Base-by-base conservation (phyloP, 2,329 filamentous ascomycete species). In the Exophiala lecanii-corni region DNA sequence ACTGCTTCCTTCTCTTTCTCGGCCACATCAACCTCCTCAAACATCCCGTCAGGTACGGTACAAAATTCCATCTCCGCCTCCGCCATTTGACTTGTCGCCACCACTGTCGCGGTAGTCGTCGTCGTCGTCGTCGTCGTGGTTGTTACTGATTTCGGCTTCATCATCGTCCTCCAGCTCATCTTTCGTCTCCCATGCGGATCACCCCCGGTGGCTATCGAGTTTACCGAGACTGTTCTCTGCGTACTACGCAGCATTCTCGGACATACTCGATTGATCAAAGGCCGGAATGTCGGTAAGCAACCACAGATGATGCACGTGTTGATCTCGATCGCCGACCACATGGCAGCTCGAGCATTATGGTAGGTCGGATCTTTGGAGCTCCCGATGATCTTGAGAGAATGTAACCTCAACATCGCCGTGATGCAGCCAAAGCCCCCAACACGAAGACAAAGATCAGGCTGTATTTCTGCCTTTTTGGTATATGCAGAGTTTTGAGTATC, bases 361-460 rank as follows among this genome's bases (percentile, higher is more conserved):
- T 57, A 66, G 12, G 62, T 65, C 5, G 59, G 47, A 47, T 66
- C 62, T 9, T 41, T 32, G 15, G 61, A 62, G 13, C 53, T 57
- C 30, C 71, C 62, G 62, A 71, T 70, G 25, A 57, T 41, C 3
- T 67, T 68, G 43, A 72, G 64, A 28, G 64, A 70, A 17, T 66
- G 69, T 39, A 72, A 69, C 41, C 70, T 65, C 31, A 72, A 63
- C 41, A 72, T 70, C 5, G 67, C 70, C 9, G 69, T 70, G 26
- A 71, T 53, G 43, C 69, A 72, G 31, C 68, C 47, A 73, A 72
- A 9, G 76, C 63, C 15, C 75, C 75, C 12, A 74, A 59, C 7
- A 66, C 69, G 41, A 79, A 75, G 7, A 78, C 68, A 4, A 67
- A 53, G 1, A 65, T 62, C 4, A 79, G 59, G 2, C 69, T 65